Base-by-base conservation (phyloP, 1,284 basidiomycete species). In the Ceratobasidium sp. region DNA sequence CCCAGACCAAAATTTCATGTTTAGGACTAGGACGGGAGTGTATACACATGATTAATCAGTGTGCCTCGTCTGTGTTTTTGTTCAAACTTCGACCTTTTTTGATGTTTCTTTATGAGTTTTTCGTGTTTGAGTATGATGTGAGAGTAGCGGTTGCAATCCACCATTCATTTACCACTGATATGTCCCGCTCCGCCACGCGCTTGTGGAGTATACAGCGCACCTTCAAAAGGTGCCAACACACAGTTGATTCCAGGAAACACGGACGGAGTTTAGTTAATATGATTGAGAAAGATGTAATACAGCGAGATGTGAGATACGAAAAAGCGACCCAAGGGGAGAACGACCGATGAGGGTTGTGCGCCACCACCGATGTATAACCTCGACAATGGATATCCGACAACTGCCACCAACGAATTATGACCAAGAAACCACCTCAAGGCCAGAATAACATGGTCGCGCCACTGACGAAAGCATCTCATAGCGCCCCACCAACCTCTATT, bases 11-110 rank as follows among this genome's bases (percentile, higher is more conserved):
- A 59, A 59, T 43, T 43, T 59, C n/a, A 59, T 59, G 57, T 59
- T 59, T 44, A 43, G 61, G 46, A 35, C 32, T 8, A 49, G 55
- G 7, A 38, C 38, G 38, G 46, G 21, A 14, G 49, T 47, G 41
- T 43, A 38, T 63, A 49, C 61, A 47, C 44, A 63, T 49, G 61
- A 59, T 63, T 46, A 63, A 63, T 63, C 21, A 63, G 61, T 63
- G 61, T 63, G 49, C 41, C 46, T 46, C 30, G 32, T 47, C 30
- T 16, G 9, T 30, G 26, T 21, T 61, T 58, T 21, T 30, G 38
- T 44, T 44, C 43, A 18, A 18, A 11, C 43, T 18, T 41, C 54
- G 21, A 26, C 28, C 18, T 32, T 7, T n/a, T 57, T 32, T 35
- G 32, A 57, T 35, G 7, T 47, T 63, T 30, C 28, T 63, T 44